A percentile compares a stretch with the other conserved stretches of the same genome.
Evolutionary conservation across 2,329 filamentous ascomycete genomes (phyloP).

Genomic region (Arthrobotrys pseudoclavata): DNA sequence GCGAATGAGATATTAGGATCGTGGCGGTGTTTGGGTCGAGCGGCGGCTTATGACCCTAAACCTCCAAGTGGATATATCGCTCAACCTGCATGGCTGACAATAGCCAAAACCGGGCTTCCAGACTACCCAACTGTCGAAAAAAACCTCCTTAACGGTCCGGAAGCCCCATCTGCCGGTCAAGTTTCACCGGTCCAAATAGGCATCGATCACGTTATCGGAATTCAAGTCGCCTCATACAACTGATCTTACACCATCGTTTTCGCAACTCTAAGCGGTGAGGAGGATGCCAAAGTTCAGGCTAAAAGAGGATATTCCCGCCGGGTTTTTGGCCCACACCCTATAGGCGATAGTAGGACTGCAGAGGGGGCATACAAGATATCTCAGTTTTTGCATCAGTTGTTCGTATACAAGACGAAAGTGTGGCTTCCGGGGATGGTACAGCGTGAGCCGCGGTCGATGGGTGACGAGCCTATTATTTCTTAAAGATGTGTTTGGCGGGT

Average conservation of each 20-base stretch:
- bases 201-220: conserved; percentile 21
- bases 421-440: conserved; percentile 25
- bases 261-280: conserved; percentile 1
- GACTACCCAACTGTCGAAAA: conserved; percentile 9
- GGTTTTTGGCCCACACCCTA: conserved; percentile 18
- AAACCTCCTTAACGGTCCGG: not conserved
- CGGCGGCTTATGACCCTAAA: too few relatives aligned
- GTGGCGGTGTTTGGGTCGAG: too few relatives aligned
- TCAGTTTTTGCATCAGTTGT: conserved; percentile 8
- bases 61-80: not conserved
- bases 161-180: not conserved
- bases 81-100: not conserved
- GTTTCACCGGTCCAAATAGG: not conserved
- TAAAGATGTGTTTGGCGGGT: not conserved
- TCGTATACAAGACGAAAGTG: conserved; percentile 17
- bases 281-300: conserved; percentile 15
- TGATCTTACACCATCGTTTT: conserved; percentile 26
- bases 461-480: not conserved
- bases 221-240: conserved; percentile 23
- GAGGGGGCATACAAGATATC: conserved; percentile 17
- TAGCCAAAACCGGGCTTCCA: too few relatives aligned
- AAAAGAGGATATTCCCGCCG: conserved; percentile 9
- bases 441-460: conserved; percentile 1
- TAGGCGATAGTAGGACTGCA: conserved; percentile 14
- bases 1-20: too few relatives aligned